A percentile compares a stretch with the other conserved stretches of the same genome.
phyloP scores from a whole-genome alignment of 2,329 filamentous ascomycete genomes.

The Pyrenochaeta sp. region DNA sequence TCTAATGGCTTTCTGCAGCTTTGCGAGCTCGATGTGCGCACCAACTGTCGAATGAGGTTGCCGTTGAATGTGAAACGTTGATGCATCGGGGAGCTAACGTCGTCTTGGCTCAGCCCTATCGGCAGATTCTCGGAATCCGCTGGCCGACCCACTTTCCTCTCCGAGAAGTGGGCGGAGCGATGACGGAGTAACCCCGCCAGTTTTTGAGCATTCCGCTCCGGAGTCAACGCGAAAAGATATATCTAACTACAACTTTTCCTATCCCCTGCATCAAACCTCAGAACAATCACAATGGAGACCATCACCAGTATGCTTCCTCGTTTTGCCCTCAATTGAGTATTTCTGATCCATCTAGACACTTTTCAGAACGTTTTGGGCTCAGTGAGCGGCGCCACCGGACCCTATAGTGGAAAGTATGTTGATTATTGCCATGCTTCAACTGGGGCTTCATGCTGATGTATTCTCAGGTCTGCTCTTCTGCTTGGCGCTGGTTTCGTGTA shows the following conservation, averaged over 20 bases:
- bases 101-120: not conserved
- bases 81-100: constrained; percentile 1
- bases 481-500: constrained; percentile 52
- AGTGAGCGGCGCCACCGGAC: constrained; percentile 26
- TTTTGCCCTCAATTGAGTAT: constrained; percentile 5
- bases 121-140: too few relatives aligned
- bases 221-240: constrained; percentile 37
- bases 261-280: constrained; percentile 11
- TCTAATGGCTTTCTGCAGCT: too few relatives aligned
- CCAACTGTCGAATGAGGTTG: constrained; percentile 10
- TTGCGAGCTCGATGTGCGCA: too few relatives aligned
- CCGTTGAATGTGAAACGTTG: constrained; percentile 23
- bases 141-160: constrained; percentile 23
- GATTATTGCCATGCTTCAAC: not conserved
- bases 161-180: constrained; percentile 37
- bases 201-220: constrained; percentile 39
- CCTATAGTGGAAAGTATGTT: constrained; percentile 45
- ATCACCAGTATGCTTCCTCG: constrained; percentile 41
- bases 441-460: constrained; percentile 20
- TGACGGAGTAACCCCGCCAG: constrained; percentile 42
- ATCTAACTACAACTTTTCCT: constrained; percentile 25
- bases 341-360: constrained; percentile 37
- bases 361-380: constrained; percentile 41
- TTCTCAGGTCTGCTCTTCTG: constrained; percentile 44
- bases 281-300: constrained; percentile 45